Base-by-base conservation (phyloP, 2,329 filamentous ascomycete species). In the Penicillium sp. region DNA sequence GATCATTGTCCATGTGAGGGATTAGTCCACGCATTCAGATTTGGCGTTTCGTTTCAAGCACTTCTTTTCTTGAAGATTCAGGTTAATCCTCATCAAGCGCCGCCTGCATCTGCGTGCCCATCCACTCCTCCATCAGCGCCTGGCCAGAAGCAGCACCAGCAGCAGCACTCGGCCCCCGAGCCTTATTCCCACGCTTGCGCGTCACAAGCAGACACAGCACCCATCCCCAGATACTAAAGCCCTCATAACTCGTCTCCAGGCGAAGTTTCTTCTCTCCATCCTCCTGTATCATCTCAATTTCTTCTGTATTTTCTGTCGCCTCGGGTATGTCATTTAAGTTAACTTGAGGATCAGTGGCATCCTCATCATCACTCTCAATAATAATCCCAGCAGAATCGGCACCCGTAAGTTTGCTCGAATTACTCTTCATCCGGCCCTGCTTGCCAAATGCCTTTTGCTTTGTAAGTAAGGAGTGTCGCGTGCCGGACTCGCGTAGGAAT, bases 151-250 rank as follows among this genome's bases (percentile, higher is more conserved):
- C 73, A 57, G 68, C 66, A 38, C 70, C 66, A 52, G 70, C 66
- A 52, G 66, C 67, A 18, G 50, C 70, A 62, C 38, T 58, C 63
- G 12, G 16, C 28, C 28, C 18, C 28, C 52, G 45, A 43, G 18
- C n/a, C n/a, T 48, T 55, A 9, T 47, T 70, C 62, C 75, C 81
- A 63, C 73, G 77, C 62, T 86, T 87, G 60, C 88, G 86, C 69
- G 88, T 89, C 72, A 99, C 87, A 8, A 99, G 88, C 58, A 99
- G 80, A 72, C 92, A 97, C 24, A 99, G 79, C 47, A 96, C 91
- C 64, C 91, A 88, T 11, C 94, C 91, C 74, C 96, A 96, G 68
- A 99, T 97, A 65, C 88, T 90, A 74, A 97, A 97, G 8, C 94
- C 93, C 66, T 97, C 91, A 74, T 97, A 99, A 14, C 86, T 87